These are phyloP conservation scores for Neurospora sp. DNA, from an alignment of 495 filamentous ascomycete genomes.

Conservation along the genomic window DNA sequence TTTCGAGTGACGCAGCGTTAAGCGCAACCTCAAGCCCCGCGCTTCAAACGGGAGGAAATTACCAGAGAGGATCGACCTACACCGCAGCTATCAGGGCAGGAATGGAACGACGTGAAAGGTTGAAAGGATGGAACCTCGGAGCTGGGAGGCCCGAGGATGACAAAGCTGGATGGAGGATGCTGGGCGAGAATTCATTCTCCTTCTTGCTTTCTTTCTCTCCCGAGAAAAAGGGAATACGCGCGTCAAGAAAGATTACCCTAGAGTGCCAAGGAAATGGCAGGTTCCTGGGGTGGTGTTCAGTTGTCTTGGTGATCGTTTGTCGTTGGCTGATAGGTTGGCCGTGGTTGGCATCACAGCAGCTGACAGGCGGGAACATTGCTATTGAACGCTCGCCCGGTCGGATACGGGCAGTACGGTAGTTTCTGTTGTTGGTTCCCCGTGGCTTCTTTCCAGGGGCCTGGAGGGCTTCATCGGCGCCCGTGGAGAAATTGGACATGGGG, in stretches of 20 bases:
- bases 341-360: not conserved
- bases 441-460: not conserved
- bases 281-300: not conserved
- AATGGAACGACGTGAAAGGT: not conserved
- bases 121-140: not conserved
- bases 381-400: not conserved
- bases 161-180: not conserved
- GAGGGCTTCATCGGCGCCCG: not conserved
- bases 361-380: not conserved
- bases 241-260: not conserved
- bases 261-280: not conserved
- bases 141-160: not conserved
- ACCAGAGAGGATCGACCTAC: not conserved
- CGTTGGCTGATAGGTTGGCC: not conserved
- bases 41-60: not conserved
- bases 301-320: not conserved
- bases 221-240: not conserved
- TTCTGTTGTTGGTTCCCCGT: not conserved
- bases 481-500: not conserved
- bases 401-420: not conserved
- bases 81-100: not conserved
- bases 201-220: not conserved
- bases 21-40: not conserved
- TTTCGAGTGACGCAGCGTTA: not conserved
- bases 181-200: not conserved